Conservation (phyloP, 768 basidiomycete genomes). For the Gymnopilus junonius region DNA sequence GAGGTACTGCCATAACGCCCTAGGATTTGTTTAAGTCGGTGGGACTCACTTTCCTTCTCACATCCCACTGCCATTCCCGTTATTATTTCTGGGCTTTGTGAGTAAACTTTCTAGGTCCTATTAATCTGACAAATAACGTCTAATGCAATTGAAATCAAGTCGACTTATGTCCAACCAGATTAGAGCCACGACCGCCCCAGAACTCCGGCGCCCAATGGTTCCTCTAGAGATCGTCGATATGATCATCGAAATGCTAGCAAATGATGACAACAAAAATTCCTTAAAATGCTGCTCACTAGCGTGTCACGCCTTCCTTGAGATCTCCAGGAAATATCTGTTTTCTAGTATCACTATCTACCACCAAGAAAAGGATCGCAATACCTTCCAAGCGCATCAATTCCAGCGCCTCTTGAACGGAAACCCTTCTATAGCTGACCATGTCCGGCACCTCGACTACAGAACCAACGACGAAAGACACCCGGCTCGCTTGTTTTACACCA, state of each 20-base stretch:
- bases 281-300: background rate
- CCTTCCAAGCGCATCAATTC: background rate
- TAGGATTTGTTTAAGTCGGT: background rate
- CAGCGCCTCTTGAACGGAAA: background rate
- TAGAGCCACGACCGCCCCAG: background rate
- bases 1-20: background rate
- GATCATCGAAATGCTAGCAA: background rate
- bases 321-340: background rate
- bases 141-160: too few relatives aligned
- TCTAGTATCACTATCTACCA: background rate
- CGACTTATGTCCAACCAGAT: background rate
- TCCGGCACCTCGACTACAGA: background rate
- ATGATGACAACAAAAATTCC: background rate
- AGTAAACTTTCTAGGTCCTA: too few relatives aligned
- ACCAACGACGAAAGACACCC: background rate
- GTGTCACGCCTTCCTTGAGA: background rate
- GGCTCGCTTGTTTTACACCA: background rate
- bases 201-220: background rate
- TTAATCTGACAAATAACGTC: too few relatives aligned
- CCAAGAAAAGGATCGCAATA: background rate
- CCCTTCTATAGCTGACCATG: background rate
- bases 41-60: background rate
- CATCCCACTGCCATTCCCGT: background rate
- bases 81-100: too few relatives aligned
- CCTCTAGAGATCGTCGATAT: background rate